These are phyloP conservation scores for Betula pendula DNA, from an alignment of 306 rosid species.

Conservation along the genomic window DNA sequence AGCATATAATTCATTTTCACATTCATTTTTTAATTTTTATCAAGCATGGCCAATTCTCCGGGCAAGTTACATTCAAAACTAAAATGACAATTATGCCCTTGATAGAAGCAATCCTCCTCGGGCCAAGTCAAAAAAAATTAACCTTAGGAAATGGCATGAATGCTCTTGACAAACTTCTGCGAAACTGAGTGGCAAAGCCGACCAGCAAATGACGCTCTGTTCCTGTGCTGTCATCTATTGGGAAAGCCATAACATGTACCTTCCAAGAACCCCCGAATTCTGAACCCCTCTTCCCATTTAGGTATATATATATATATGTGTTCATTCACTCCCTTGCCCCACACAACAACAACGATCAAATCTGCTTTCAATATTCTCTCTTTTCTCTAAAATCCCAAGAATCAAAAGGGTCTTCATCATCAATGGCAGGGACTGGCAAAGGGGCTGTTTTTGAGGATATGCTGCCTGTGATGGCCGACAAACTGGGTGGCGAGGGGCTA, in stretches of 20 bases:
- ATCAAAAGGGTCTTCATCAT: too few species aligned
- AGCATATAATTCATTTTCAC: too few species aligned
- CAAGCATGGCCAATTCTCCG: too few species aligned
- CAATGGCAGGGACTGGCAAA: slow-evolving; percentile 46
- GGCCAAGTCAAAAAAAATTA: background rate
- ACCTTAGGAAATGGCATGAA: slow-evolving; percentile 4
- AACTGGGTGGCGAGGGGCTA: slow-evolving; percentile 83
- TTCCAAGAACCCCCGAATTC: slow-evolving; percentile 38
- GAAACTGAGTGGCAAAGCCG: slow-evolving; percentile 59
- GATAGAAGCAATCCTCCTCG: background rate
- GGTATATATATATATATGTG: background rate
- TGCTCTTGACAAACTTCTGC: slow-evolving; percentile 33
- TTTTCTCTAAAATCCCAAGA: background rate
- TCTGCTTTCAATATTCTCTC: background rate
- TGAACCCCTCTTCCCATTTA: background rate
- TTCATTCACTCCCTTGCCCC: background rate
- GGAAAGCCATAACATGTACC: slow-evolving; percentile 21
- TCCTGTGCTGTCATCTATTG: slow-evolving; percentile 53
- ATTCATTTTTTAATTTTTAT: too few species aligned
- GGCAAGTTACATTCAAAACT: too few species aligned
- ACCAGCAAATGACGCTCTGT: slow-evolving; percentile 47
- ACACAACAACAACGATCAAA: background rate
- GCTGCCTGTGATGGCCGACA: slow-evolving; percentile 73
- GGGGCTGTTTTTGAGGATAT: slow-evolving; percentile 59
- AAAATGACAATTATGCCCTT: background rate